Evolutionary conservation across 1,139 yeast genomes (phyloP).

Genomic region (Yamadazyma dendronema): DNA sequence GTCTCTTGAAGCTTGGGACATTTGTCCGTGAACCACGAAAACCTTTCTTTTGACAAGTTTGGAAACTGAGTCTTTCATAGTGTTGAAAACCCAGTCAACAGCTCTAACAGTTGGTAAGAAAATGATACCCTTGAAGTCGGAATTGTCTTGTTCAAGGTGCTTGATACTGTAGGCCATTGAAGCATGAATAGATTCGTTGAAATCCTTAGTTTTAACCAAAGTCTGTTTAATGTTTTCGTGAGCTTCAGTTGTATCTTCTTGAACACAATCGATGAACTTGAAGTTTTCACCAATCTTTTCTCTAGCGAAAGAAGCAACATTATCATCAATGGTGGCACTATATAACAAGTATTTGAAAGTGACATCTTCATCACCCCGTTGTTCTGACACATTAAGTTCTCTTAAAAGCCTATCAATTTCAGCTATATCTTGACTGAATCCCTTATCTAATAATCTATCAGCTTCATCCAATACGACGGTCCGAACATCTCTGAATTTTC

Average conservation of each 20-base stretch:
- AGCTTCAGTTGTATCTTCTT: constrained; percentile 73
- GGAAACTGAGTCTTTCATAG: constrained; percentile 16
- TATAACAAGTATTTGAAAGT: constrained; percentile 67
- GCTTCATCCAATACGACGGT: constrained; percentile 86
- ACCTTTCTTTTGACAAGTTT: constrained; percentile 14
- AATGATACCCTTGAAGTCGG: constrained; percentile 69
- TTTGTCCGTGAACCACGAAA: constrained; percentile 60
- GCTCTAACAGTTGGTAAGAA: constrained; percentile 78
- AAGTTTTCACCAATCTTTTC: constrained; percentile 63
- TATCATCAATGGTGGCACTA: constrained; percentile 81
- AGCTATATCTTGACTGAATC: constrained; percentile 65
- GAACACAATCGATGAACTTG: constrained; percentile 73
- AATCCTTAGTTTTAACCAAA: constrained; percentile 46
- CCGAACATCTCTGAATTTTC: constrained; percentile 52
- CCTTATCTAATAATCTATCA: constrained; percentile 75
- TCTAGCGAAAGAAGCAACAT: constrained; percentile 65
- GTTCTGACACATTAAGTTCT: constrained; percentile 13
- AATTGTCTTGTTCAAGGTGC: constrained; percentile 12
- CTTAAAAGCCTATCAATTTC: constrained; percentile 52
- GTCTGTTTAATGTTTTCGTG: constrained; percentile 76
- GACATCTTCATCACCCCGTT: constrained; percentile 18
- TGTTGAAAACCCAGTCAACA: constrained; percentile 46
- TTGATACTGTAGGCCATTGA: constrained; percentile 48
- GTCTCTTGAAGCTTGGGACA: constrained; percentile 66
- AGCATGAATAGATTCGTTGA: constrained; percentile 52